phyloP scores from a whole-genome alignment of 441 rosid species.

The Bruguiera hainesii region DNA sequence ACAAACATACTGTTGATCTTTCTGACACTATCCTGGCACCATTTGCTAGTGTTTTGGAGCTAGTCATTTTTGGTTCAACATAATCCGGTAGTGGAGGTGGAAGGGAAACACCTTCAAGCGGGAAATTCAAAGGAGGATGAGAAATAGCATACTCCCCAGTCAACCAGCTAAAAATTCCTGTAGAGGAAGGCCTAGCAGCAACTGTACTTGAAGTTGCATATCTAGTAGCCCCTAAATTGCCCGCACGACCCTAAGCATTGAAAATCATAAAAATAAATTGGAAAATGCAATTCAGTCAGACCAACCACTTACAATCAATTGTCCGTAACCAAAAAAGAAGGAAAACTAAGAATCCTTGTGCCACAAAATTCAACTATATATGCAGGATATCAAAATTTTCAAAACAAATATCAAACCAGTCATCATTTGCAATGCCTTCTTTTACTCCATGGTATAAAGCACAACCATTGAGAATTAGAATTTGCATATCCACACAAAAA shows the following conservation, averaged over 20 bases:
- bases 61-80: slow-evolving; percentile 54
- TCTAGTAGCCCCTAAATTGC: slow-evolving; percentile 38
- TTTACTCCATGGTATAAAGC: no score
- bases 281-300: slow-evolving; percentile 6
- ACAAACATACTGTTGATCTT: slow-evolving; percentile 43
- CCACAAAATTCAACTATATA: slow-evolving; percentile 1
- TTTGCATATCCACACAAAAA: no score
- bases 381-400: neutral
- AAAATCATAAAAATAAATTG: neutral
- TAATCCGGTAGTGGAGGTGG: slow-evolving; percentile 66
- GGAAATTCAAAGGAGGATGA: slow-evolving; percentile 53
- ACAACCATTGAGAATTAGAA: no score
- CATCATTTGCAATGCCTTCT: no score
- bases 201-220: slow-evolving; percentile 65
- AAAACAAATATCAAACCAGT: neutral
- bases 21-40: slow-evolving; percentile 78
- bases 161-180: slow-evolving; percentile 70
- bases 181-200: slow-evolving; percentile 47
- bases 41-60: slow-evolving; percentile 61
- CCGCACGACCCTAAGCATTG: slow-evolving; percentile 41
- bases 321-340: neutral
- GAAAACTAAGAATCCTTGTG: neutral
- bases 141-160: slow-evolving; percentile 44
- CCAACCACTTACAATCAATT: neutral
- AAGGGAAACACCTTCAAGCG: slow-evolving; percentile 53